Percentiles rank a stretch among this genome's conserved stretches.
phyloP scores from a whole-genome alignment of 1,284 basidiomycete species.

The Boletus holoroseus region DNA sequence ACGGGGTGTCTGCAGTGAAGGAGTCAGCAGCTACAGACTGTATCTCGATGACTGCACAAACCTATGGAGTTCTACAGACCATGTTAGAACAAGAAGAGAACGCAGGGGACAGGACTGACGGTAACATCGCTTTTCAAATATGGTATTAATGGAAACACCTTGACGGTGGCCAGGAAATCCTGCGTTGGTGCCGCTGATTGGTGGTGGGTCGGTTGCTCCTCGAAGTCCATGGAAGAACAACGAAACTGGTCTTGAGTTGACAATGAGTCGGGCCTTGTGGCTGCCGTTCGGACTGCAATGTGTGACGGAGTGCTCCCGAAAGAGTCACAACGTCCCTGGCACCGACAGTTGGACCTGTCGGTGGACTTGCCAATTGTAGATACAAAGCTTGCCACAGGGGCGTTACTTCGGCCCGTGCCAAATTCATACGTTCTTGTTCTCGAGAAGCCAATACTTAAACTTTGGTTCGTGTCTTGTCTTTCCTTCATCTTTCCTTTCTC shows the following conservation, averaged over 20 bases:
- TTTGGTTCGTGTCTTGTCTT: constrained; percentile 18
- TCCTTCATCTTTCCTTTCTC: constrained; percentile 33
- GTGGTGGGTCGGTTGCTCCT: constrained; percentile 35
- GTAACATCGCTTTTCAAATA: constrained; percentile 63
- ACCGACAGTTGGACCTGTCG: too few relatives aligned
- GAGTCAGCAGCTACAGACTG: constrained; percentile 10
- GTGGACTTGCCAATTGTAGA: constrained; percentile 19
- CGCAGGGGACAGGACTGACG: constrained; percentile 39
- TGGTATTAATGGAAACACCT: constrained; percentile 72
- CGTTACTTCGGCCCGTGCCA: constrained; percentile 15
- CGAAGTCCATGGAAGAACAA: constrained; percentile 44
- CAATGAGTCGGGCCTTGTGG: not conserved
- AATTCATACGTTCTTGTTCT: constrained; percentile 31
- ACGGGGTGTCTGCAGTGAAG: constrained; percentile 54
- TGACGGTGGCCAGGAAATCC: constrained; percentile 54
- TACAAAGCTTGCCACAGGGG: constrained; percentile 16
- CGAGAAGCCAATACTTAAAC: constrained; percentile 26
- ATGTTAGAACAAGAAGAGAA: constrained; percentile 9
- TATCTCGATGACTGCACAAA: constrained; percentile 9
- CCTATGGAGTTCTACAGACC: constrained; percentile 26
- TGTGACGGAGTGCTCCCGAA: too few relatives aligned
- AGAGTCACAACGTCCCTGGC: too few relatives aligned
- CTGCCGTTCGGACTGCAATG: not conserved
- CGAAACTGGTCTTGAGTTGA: not conserved
- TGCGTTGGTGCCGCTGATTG: constrained; percentile 48